phyloP scores from a whole-genome alignment of 176 grass and related monocot genomes.

The sorghum (Sorghum bicolor) region Sorghum_bicolor_NCBIv3 NC_012870.2:8614501-8615000 shows the following conservation, averaged over 20 bases:
- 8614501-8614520: too few species aligned
- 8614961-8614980: neutral
- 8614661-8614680: neutral
- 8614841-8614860: neutral
- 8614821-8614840: neutral
- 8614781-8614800: neutral
- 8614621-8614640: neutral
- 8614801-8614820: neutral
- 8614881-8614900: slow-evolving; percentile 28
- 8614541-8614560: too few species aligned
- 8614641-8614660: neutral
- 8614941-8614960: slow-evolving; percentile 27
- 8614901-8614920: slow-evolving; percentile 36
- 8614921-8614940: slow-evolving; percentile 9
- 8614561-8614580: too few species aligned
- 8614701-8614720: neutral
- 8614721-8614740: neutral
- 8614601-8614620: neutral
- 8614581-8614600: too few species aligned
- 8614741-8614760: neutral
- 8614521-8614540: too few species aligned
- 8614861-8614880: neutral
- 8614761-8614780: neutral
- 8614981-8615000: neutral
- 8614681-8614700: neutral